These are phyloP conservation scores for Cryomyces minteri DNA, from an alignment of 495 filamentous ascomycete genomes.

Conservation along the genomic window DNA sequence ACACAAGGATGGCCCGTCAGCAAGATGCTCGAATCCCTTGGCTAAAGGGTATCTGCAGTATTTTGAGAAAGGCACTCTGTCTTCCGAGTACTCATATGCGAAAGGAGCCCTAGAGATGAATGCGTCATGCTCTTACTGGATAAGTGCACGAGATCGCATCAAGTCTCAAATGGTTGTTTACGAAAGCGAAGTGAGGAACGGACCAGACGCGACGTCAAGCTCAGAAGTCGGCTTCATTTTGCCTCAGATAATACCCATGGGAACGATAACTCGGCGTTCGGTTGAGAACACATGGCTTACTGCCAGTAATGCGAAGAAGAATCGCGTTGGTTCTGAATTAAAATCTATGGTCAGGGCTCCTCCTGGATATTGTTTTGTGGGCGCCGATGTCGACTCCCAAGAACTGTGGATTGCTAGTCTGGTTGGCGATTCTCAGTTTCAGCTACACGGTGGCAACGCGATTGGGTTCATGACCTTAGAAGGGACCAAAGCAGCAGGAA, in stretches of 20 bases:
- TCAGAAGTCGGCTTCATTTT: conserved; percentile 62
- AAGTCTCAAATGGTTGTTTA: conserved; percentile 89
- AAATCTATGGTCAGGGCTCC: conserved; percentile 95
- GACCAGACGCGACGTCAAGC: conserved; percentile 1
- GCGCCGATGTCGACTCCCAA: conserved; percentile 96
- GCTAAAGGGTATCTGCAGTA: conserved; percentile 80
- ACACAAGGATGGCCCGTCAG: conserved; percentile 81
- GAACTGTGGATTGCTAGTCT: conserved; percentile 97
- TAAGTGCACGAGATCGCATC: conserved; percentile 82
- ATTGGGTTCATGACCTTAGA: conserved; percentile 99
- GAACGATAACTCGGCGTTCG: conserved; percentile 87
- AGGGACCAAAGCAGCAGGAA: conserved; percentile 82
- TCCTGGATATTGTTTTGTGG: conserved; percentile 80
- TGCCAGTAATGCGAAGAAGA: conserved; percentile 87
- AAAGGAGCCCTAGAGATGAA: conserved; percentile 97
- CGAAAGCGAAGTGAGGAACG: conserved; percentile 16
- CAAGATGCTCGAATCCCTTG: conserved; percentile 67
- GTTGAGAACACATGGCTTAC: conserved; percentile 99
- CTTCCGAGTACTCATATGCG: conserved; percentile 73
- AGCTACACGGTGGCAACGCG: conserved; percentile 85
- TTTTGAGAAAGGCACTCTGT: conserved; percentile 75
- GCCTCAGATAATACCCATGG: conserved; percentile 99
- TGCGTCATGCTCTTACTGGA: conserved; percentile 96
- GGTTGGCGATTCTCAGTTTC: conserved; percentile 85
- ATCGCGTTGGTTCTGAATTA: conserved; percentile 89